A percentile compares a stretch with the other conserved stretches of the same genome.
Evolutionary conservation across 495 filamentous ascomycete species (phyloP).

Genomic region (Xylaria curta): DNA sequence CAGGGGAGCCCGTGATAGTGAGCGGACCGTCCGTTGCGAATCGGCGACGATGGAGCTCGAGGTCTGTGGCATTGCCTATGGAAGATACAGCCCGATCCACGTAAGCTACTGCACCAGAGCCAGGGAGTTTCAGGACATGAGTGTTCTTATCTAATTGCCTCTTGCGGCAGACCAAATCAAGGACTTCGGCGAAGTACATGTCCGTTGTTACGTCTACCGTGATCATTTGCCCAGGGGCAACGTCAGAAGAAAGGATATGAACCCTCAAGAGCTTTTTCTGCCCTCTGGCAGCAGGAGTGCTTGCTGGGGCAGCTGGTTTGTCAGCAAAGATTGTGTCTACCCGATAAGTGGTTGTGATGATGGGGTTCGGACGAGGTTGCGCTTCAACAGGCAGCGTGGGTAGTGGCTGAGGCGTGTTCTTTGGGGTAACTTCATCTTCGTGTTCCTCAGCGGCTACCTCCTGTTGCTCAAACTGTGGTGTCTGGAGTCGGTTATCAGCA

Average conservation of each 20-base stretch:
- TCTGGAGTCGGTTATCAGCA: conserved; percentile 75
- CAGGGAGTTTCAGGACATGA: conserved; percentile 85
- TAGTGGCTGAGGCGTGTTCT: conserved; percentile 53
- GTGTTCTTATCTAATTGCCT: conserved; percentile 88
- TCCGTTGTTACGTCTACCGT: conserved; percentile 88
- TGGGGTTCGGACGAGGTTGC: conserved; percentile 62
- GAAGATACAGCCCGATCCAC: conserved; percentile 90
- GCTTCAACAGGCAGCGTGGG: conserved; percentile 36
- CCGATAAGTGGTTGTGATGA: conserved; percentile 63
- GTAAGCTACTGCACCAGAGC: conserved; percentile 79
- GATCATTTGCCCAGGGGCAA: conserved; percentile 64
- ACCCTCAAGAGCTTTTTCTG: conserved; percentile 81
- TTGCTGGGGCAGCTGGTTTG: conserved; percentile 69
- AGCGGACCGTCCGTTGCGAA: conserved; percentile 82
- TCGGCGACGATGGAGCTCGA: conserved; percentile 86
- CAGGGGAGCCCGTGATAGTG: conserved; percentile 77
- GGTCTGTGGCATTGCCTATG: conserved; percentile 79
- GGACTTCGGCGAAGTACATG: conserved; percentile 91
- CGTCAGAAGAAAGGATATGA: conserved; percentile 79
- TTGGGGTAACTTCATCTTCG: conserved; percentile 47
- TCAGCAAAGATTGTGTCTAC: conserved; percentile 67
- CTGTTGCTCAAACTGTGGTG: conserved; percentile 68
- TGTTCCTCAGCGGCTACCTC: conserved; percentile 49
- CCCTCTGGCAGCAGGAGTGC: conserved; percentile 61
- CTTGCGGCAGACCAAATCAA: conserved; percentile 88